Evolutionary conservation across 805 yeast species (phyloP), one percentile per base, ranked within the genome.

Genomic region (Wickerhamiella lipophila): DNA sequence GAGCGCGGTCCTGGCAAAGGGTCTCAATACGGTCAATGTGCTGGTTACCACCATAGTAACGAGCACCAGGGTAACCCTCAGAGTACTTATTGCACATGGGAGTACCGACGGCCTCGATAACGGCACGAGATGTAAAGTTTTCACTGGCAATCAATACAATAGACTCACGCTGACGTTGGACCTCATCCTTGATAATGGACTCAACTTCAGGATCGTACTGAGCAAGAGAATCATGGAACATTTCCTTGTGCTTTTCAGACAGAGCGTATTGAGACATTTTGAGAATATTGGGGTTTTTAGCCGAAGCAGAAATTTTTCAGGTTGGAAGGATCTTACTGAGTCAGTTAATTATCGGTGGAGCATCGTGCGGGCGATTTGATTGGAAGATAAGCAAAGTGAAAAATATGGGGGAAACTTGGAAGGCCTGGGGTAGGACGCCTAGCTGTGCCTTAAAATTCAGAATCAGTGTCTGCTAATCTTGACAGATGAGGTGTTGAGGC

Each of bases 21-120:
- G 76, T 67, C 72, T 92, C 98, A 65, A 88, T 86, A 68, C 83
- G 79, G 72, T 92, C 98, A 57, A 92, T 92, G 70, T 82, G 81
- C 75, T 92, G 94, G 68, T 92, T 92, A 66, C 97, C 97, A 68
- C 98, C 98, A 67, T 92, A 92, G 75, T 92, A 92, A 69, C 98
- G 81, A 55, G 94, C 96, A 57, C 97, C 97, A 52, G 98, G 98
- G 72, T 92, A 89, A 55, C 98, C 98, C 72, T 92, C 98, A 35
- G 96, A 87, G 73, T 92, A 92, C 74, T 92, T 92, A 79, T 92
- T 92, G 67, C 84, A 84, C 96, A 92, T 86, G 66, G 94, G 95
- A 46, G 97, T 82, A 58, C 98, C 98, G 61, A 89, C 79, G 29
- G 94, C 85, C 63, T 92, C 97, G 72, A 89, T 83, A 42, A 92